These are phyloP conservation scores for Alectoria sarmentosa DNA, from an alignment of 495 filamentous ascomycete species.

Conservation along the genomic window DNA sequence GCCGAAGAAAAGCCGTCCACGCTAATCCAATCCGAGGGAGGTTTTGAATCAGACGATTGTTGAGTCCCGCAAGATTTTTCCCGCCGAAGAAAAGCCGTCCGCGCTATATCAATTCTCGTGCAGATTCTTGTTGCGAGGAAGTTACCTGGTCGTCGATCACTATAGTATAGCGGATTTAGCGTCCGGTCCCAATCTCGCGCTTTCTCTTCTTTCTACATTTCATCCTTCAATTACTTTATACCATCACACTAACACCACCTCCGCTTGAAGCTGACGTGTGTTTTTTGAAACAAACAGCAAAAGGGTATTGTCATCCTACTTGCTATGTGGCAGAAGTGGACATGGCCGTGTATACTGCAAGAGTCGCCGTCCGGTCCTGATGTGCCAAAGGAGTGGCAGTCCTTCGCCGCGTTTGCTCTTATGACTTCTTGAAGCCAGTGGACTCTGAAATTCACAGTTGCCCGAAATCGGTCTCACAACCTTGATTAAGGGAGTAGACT, in stretches of 20 bases:
- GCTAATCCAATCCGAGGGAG: too few relatives aligned
- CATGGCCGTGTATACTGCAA: too few relatives aligned
- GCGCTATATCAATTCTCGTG: too few relatives aligned
- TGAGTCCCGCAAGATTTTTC: too few relatives aligned
- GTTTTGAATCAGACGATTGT: too few relatives aligned
- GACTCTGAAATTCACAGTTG: too few relatives aligned
- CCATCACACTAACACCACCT: not conserved
- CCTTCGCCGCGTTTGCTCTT: not conserved
- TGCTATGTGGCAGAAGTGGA: not conserved
- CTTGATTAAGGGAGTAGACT: not conserved
- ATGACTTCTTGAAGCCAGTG: not conserved
- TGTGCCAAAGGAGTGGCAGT: not conserved
- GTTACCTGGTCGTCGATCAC: constrained; percentile 1
- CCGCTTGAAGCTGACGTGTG: not conserved
- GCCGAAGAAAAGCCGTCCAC: too few relatives aligned
- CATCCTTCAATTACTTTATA: not conserved
- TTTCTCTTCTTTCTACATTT: not conserved
- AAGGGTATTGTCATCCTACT: not conserved
- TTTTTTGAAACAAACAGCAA: not conserved
- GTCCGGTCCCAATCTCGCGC: not conserved
- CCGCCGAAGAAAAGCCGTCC: too few relatives aligned
- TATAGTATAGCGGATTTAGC: too few relatives aligned
- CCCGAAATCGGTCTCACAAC: too few relatives aligned
- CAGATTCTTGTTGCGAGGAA: too few relatives aligned
- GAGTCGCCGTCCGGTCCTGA: not conserved